Evolutionary conservation across 805 yeast species (phyloP).

Genomic region (Metschnikowia hibisci): DNA sequence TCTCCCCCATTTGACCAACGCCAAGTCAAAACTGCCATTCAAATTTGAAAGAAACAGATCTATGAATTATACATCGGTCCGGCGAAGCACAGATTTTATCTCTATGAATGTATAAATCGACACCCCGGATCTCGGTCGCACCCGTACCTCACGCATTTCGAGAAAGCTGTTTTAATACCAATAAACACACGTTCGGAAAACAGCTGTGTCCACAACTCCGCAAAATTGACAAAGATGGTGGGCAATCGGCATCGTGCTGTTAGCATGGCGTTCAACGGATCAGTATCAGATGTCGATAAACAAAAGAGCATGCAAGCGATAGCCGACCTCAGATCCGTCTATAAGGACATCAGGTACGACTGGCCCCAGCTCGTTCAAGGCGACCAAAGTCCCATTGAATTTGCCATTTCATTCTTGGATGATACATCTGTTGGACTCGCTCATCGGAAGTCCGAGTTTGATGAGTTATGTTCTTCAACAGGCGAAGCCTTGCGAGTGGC

Average conservation of each 20-base stretch:
- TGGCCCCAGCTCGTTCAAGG: conserved; percentile 43
- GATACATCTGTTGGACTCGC: conserved; percentile 90
- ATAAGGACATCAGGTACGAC: conserved; percentile 37
- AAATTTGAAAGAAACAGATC: no score
- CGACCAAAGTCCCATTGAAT: conserved; percentile 73
- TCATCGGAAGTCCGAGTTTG: conserved; percentile 63
- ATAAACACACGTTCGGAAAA: background rate
- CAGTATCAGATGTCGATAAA: conserved; percentile 17
- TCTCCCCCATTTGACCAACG: background rate
- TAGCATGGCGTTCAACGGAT: conserved; percentile 23
- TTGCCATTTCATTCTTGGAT: conserved; percentile 79
- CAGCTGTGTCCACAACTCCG: background rate
- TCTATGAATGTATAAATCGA: background rate
- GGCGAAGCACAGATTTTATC: no score
- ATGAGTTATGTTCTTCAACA: conserved; percentile 53
- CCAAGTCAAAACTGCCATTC: no score
- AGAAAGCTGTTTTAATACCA: background rate
- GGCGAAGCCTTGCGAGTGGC: conserved; percentile 58
- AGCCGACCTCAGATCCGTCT: conserved; percentile 32
- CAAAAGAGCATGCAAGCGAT: conserved; percentile 19
- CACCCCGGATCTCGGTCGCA: background rate
- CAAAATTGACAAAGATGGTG: conserved; percentile 9
- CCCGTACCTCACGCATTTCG: conserved; percentile 6
- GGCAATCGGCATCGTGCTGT: conserved; percentile 23
- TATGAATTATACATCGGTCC: no score